These are phyloP conservation scores for Liriodendron chinense DNA, from an alignment of 164 flowering plant genomes.

Conservation along the genomic window DNA sequence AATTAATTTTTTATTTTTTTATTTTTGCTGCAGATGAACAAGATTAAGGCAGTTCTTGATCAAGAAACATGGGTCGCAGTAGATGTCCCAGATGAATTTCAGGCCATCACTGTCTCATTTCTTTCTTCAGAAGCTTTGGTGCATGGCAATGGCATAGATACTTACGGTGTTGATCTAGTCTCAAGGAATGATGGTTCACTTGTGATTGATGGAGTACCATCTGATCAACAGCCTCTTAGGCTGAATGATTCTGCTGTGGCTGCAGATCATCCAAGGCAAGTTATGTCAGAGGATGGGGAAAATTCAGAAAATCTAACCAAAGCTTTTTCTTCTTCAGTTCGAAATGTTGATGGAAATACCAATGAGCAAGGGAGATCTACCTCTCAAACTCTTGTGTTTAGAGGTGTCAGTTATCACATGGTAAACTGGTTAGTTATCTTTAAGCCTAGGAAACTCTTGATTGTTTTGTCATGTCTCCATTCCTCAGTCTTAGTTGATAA, in stretches of 20 bases:
- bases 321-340: slow-evolving; percentile 26
- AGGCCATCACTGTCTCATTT: slow-evolving; percentile 56
- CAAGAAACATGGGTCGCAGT: slow-evolving; percentile 97
- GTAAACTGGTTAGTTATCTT: slow-evolving; percentile 89
- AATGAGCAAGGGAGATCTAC: slow-evolving; percentile 63
- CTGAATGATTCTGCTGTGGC: background rate
- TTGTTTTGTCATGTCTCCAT: background rate
- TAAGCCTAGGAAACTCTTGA: background rate
- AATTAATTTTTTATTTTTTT: background rate
- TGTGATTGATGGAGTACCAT: slow-evolving; percentile 19
- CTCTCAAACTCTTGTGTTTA: slow-evolving; percentile 50
- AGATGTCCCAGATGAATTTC: slow-evolving; percentile 96
- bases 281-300: slow-evolving; percentile 12
- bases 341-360: slow-evolving; percentile 28
- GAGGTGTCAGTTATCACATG: slow-evolving; percentile 88
- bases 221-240: slow-evolving; percentile 15
- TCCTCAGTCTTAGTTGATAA: background rate
- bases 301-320: slow-evolving; percentile 22
- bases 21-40: slow-evolving; percentile 56
- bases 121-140: slow-evolving; percentile 35
- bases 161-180: slow-evolving; percentile 22
- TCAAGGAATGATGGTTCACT: slow-evolving; percentile 28
- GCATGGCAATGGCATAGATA: slow-evolving; percentile 29
- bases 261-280: slow-evolving; percentile 13
- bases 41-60: slow-evolving; percentile 93